These are phyloP conservation scores for Clarireedia paspali DNA, from an alignment of 2,329 filamentous ascomycete genomes.

Conservation along the genomic window DNA sequence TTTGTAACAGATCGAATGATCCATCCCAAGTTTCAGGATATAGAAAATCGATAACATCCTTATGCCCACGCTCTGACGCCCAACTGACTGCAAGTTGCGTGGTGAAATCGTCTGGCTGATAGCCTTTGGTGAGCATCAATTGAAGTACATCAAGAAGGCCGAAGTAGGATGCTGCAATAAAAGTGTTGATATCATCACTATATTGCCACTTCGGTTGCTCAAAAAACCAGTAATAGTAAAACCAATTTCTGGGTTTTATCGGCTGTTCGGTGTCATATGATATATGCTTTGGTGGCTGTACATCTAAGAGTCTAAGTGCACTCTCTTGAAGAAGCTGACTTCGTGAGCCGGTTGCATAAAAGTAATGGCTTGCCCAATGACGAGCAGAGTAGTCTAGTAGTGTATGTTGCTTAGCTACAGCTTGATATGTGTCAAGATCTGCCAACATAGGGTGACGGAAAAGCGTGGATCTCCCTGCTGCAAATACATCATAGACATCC, in stretches of 20 bases:
- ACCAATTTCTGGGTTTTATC: conserved; percentile 24
- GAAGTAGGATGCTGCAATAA: conserved; percentile 30
- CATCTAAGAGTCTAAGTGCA: background rate
- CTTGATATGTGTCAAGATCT: too few species aligned
- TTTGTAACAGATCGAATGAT: too few species aligned
- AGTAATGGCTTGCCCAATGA: conserved; percentile 32
- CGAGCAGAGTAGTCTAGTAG: conserved; percentile 33
- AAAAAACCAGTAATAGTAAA: conserved; percentile 27
- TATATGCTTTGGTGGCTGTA: background rate
- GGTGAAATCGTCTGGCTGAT: conserved; percentile 13
- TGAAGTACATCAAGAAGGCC: conserved; percentile 23
- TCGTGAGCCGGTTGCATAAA: background rate
- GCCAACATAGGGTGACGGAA: too few species aligned
- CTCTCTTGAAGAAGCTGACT: background rate
- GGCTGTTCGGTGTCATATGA: too few species aligned
- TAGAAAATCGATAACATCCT: too few species aligned
- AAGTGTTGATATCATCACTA: conserved; percentile 18
- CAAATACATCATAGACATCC: too few species aligned
- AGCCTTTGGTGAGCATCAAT: background rate
- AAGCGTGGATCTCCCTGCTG: too few species aligned
- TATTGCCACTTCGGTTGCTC: conserved; percentile 18
- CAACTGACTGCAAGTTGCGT: conserved; percentile 27
- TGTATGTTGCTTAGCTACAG: conserved; percentile 11
- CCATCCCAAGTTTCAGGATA: too few species aligned
- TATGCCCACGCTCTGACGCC: conserved; percentile 18